Base-by-base conservation (phyloP, 768 basidiomycete genomes). In the Suillus cothurnatus region DNA sequence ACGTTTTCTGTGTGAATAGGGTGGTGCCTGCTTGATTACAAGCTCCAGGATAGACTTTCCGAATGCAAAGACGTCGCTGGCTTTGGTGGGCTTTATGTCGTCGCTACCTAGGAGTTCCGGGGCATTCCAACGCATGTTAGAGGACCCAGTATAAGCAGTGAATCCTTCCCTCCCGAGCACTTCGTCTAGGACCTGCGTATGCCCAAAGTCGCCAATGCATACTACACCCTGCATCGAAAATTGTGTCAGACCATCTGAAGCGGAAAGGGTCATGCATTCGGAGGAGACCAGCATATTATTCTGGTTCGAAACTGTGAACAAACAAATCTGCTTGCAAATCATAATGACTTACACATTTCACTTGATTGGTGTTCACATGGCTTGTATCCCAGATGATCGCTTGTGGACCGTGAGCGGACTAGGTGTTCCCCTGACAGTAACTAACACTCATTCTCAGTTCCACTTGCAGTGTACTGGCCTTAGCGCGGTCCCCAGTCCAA, bases 381-480 rank as follows among this genome's bases (percentile, higher is more conserved):
- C 53, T 9, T 41, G 45, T 71, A 64, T 31, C 58, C 31, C 66
- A 92, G 90, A 95, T 97, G 94, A 89, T 97, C 67, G 94, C 82
- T 19, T 97, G 94, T 71, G n/a, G 94, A 97, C 72, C 84, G 85
- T 68, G 77, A 81, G 91, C 82, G 50, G 14, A 55, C 15, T 34
- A 39, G 9, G 59, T 59, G 19, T 21, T 32, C 32, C 34, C 0
- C 23, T 39, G 11, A n/a, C 26, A 3, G 38, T 55, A 39, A n/a
- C 59, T 67, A 61, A 63, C 31, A 6, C 62, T 12, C 11, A n/a
- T 39, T 56, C n/a, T 36, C 65, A 94, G 92, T 94, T 92, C 75
- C 92, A 94, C 74, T 75, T 91, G 31, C 83, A 75, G 21, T 93
- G 92, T 71, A 86, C 88, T 4, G 86, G 84, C 38, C 79, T 93